phyloP scores from a whole-genome alignment of 306 rosid genomes.

The Alnus glutinosa region DNA sequence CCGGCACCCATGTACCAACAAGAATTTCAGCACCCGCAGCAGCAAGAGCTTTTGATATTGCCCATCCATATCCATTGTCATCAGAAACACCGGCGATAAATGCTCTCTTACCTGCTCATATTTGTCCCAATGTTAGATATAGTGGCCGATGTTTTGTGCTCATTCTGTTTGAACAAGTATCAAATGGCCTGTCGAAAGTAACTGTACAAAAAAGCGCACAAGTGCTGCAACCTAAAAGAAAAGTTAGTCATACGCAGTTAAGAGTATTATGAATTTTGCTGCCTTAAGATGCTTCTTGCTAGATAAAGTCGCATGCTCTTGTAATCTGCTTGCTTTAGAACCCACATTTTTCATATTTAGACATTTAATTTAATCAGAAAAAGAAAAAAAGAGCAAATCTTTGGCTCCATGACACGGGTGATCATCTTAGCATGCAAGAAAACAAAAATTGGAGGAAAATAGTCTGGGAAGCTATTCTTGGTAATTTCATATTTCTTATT shows the following conservation, averaged over 20 bases:
- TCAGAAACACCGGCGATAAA: slow-evolving; percentile 96
- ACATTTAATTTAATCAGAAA: no score
- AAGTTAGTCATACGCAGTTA: no score
- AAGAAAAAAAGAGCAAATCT: no score
- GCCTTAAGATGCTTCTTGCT: no score
- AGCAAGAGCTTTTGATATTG: slow-evolving; percentile 95
- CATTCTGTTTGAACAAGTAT: background rate
- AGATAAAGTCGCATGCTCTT: no score
- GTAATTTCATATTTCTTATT: background rate
- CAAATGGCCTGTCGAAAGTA: no score
- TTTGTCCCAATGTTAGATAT: background rate
- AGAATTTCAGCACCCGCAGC: slow-evolving; percentile 97
- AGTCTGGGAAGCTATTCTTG: background rate
- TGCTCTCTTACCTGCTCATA: slow-evolving; percentile 77
- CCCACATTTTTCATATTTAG: no score
- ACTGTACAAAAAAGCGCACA: no score
- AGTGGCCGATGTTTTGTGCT: background rate
- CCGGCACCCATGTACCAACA: slow-evolving; percentile 99
- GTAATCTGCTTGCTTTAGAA: no score
- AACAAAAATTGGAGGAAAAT: background rate
- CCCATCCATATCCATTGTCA: slow-evolving; percentile 98
- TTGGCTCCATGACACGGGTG: no score
- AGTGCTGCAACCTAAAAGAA: no score
- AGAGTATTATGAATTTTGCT: no score
- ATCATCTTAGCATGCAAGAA: background rate